Evolutionary conservation across 2,329 filamentous ascomycete species (phyloP).

Genomic region (Penicillium digitatum): DNA sequence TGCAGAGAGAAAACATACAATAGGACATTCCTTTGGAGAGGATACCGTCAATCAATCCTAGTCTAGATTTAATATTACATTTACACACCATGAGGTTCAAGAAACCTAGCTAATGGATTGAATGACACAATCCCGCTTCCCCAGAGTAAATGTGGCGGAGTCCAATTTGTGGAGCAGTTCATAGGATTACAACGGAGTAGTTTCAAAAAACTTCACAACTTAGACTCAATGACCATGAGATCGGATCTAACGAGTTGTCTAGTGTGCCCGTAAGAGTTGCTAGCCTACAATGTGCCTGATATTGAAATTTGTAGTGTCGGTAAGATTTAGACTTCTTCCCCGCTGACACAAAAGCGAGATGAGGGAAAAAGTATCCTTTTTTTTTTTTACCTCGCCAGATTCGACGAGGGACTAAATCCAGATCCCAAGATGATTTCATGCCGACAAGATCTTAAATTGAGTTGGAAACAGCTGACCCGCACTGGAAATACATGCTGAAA

Average conservation of each 20-base stretch:
- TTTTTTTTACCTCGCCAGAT: slow-evolving; percentile 41
- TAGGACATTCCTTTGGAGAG: not conserved
- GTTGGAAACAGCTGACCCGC: slow-evolving; percentile 40
- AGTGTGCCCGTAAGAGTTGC: not conserved
- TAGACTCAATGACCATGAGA: not conserved
- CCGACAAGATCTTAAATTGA: slow-evolving; percentile 42
- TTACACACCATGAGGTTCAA: not conserved
- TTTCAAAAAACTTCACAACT: not conserved
- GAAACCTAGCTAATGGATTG: not conserved
- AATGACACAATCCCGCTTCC: not conserved
- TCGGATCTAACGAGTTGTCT: not conserved
- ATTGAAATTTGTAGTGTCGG: slow-evolving; percentile 21
- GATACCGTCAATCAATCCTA: not conserved
- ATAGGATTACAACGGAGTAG: not conserved
- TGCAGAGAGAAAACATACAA: not conserved
- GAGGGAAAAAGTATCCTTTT: slow-evolving; percentile 14
- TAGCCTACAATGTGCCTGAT: not conserved
- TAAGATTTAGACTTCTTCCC: slow-evolving; percentile 44
- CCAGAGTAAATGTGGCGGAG: not conserved
- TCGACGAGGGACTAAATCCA: slow-evolving; percentile 38
- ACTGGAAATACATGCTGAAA: slow-evolving; percentile 40
- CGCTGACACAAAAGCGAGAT: slow-evolving; percentile 18
- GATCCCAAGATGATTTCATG: slow-evolving; percentile 26
- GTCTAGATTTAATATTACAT: not conserved
- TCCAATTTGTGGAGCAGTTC: not conserved